Conservation (phyloP, 225 moss, liverwort and hornwort species). For the Thuidium tamariscinum region DNA sequence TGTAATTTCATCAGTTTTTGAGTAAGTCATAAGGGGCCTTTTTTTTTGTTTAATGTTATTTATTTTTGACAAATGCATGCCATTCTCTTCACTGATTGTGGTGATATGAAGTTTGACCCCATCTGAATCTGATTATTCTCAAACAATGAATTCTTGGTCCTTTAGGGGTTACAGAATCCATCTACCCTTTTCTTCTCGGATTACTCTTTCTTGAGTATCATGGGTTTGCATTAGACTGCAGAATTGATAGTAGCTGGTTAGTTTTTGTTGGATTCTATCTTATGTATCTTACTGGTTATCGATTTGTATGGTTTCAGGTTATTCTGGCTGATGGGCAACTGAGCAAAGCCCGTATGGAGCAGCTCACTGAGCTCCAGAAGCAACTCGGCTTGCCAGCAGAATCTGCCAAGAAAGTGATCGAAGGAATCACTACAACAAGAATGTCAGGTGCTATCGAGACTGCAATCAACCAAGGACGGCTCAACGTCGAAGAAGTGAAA, state of each 20-base stretch:
- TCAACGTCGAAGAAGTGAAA: conserved; percentile 86
- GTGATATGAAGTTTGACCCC: neutral
- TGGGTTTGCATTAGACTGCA: neutral
- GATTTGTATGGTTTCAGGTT: conserved; percentile 30
- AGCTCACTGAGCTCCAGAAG: conserved; percentile 86
- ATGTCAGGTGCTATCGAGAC: conserved; percentile 98
- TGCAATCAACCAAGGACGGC: conserved; percentile 92
- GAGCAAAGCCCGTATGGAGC: conserved; percentile 83
- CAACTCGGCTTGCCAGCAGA: conserved; percentile 90
- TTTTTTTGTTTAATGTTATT: neutral
- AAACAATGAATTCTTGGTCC: neutral
- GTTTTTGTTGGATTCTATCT: neutral
- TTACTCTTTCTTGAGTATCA: neutral
- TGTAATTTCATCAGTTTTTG: neutral
- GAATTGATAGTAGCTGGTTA: neutral
- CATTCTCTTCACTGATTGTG: neutral
- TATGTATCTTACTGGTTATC: neutral
- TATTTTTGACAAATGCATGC: neutral
- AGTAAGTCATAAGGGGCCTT: neutral
- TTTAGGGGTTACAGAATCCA: neutral
- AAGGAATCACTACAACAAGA: conserved; percentile 76
- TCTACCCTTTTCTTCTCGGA: neutral
- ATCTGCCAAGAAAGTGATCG: conserved; percentile 84
- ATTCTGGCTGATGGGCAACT: conserved; percentile 96
- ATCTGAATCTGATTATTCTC: neutral